Conservation (phyloP, 805 yeast genomes). For the Candida arabinofermentans region DNA sequence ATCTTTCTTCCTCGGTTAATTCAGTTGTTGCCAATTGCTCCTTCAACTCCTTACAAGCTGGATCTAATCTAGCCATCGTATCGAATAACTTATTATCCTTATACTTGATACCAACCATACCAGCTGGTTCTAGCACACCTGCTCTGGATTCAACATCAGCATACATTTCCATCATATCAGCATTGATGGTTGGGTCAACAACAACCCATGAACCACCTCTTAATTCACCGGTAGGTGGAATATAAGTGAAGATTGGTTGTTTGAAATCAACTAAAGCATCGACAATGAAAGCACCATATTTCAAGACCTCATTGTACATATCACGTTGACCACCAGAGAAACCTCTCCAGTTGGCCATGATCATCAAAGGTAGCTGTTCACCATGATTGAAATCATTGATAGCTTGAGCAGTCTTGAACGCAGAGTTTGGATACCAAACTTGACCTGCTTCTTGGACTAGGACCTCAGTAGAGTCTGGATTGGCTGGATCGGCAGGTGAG, state of each 20-base stretch:
- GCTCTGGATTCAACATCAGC: slow-evolving; percentile 95
- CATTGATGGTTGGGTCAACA: slow-evolving; percentile 95
- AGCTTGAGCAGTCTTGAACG: slow-evolving; percentile 98
- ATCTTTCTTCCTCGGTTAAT: slow-evolving; percentile 60
- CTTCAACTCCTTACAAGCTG: slow-evolving; percentile 65
- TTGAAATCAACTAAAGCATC: slow-evolving; percentile 94
- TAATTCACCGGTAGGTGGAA: slow-evolving; percentile 97
- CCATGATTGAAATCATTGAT: slow-evolving; percentile 96
- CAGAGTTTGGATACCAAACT: slow-evolving; percentile 99
- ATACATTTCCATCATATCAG: slow-evolving; percentile 98
- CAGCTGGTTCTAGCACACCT: slow-evolving; percentile 98
- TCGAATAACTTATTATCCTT: slow-evolving; percentile 86
- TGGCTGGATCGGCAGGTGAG: slow-evolving; percentile 97
- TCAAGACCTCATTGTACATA: slow-evolving; percentile 97
- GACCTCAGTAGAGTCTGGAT: slow-evolving; percentile 88
- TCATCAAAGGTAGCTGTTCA: slow-evolving; percentile 96
- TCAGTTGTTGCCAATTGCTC: slow-evolving; percentile 49
- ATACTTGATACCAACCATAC: slow-evolving; percentile 98
- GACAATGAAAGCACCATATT: slow-evolving; percentile 94
- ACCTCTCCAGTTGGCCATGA: slow-evolving; percentile 99
- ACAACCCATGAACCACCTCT: slow-evolving; percentile 99
- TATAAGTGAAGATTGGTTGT: slow-evolving; percentile 95
- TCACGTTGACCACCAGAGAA: slow-evolving; percentile 99
- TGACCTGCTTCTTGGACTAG: slow-evolving; percentile 95
- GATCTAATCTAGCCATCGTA: slow-evolving; percentile 91